Evolutionary conservation across 768 basidiomycete genomes (phyloP).

Genomic region (Russula sp.): DNA sequence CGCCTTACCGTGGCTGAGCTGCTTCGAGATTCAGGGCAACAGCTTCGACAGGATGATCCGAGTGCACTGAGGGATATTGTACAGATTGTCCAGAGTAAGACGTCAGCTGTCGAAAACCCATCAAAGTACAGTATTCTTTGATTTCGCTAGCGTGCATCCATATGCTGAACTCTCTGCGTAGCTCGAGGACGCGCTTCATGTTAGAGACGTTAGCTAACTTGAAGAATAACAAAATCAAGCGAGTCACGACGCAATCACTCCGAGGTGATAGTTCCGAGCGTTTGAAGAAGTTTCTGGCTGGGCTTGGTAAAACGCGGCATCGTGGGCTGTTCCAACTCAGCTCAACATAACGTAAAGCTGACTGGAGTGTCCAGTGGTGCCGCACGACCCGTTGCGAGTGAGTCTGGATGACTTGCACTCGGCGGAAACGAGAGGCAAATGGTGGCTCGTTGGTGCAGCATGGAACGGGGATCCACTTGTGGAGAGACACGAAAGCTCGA

Average conservation of each 20-base stretch:
- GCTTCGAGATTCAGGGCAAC: constrained; percentile 75
- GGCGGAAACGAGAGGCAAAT: constrained; percentile 84
- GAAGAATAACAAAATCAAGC: constrained; percentile 83
- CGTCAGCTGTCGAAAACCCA: constrained; percentile 41
- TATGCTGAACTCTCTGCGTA: constrained; percentile 27
- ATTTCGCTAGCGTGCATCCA: not conserved
- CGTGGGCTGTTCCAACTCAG: constrained; percentile 35
- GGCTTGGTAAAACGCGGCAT: constrained; percentile 69
- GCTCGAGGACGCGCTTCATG: constrained; percentile 93
- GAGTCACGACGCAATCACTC: constrained; percentile 54
- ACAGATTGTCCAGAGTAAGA: constrained; percentile 66
- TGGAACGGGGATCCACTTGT: constrained; percentile 90
- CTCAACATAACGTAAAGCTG: not conserved
- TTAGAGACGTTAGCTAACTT: constrained; percentile 86
- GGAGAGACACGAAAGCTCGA: constrained; percentile 47
- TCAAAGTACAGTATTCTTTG: constrained; percentile 40
- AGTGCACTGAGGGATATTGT: constrained; percentile 88
- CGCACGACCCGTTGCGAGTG: constrained; percentile 81
- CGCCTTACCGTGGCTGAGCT: not conserved
- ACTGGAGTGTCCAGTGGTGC: constrained; percentile 47
- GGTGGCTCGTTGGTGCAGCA: constrained; percentile 98
- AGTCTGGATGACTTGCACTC: constrained; percentile 78
- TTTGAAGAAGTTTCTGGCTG: constrained; percentile 81
- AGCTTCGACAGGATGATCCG: constrained; percentile 89
- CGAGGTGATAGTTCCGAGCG: constrained; percentile 70